Evolutionary conservation across 805 yeast species (phyloP).

Genomic region (Wickerhamomyces chambardii): DNA sequence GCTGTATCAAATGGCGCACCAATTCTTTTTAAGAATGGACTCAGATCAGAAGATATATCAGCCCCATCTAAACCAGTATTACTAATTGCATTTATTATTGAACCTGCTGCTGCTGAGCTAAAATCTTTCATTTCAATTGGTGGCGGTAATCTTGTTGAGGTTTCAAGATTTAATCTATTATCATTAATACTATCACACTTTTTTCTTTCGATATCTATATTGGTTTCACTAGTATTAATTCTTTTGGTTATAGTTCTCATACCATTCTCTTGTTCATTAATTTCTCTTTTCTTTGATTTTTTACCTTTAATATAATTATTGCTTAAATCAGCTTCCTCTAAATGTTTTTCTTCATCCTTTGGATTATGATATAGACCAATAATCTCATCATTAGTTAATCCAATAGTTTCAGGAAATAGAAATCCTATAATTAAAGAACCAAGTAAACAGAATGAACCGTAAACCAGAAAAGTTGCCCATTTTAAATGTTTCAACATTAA

Average conservation of each 20-base stretch:
- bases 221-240: neutral
- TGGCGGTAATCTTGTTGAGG: too few species aligned
- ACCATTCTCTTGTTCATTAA: too few species aligned
- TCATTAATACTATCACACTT: too few species aligned
- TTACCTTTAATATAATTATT: neutral
- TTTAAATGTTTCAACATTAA: slow-evolving; percentile 23
- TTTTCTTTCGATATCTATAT: neutral
- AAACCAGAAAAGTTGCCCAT: slow-evolving; percentile 30
- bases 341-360: neutral
- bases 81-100: too few species aligned
- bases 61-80: neutral
- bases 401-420: slow-evolving; percentile 36
- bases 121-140: neutral
- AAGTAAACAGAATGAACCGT: slow-evolving; percentile 24
- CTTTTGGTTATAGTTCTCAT: too few species aligned
- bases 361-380: neutral
- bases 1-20: slow-evolving; percentile 8
- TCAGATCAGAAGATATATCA: too few species aligned
- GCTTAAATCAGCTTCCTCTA: too few species aligned
- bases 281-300: neutral
- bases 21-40: slow-evolving; percentile 7
- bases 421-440: slow-evolving; percentile 22
- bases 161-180: too few species aligned
- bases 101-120: neutral
- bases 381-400: slow-evolving; percentile 9